phyloP scores from a whole-genome alignment of 2,329 filamentous ascomycete genomes.

The Pestalotiopsis sp. region DNA sequence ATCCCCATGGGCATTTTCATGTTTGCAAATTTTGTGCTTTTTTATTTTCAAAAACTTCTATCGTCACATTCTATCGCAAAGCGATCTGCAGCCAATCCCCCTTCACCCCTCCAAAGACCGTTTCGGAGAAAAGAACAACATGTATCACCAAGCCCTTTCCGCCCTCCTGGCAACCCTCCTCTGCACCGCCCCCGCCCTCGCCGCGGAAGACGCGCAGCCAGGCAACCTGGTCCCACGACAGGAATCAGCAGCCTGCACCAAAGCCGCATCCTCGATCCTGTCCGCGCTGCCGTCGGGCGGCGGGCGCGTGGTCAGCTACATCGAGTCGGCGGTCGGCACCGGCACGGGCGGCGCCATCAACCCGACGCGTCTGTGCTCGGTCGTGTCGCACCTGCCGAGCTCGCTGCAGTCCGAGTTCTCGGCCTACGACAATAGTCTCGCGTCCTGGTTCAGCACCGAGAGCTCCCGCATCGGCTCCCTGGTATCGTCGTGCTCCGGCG shows the following conservation, averaged over 20 bases:
- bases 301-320: neutral
- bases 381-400: neutral
- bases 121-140: neutral
- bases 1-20: neutral
- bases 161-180: neutral
- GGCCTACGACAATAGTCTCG: neutral
- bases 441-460: neutral
- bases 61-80: neutral
- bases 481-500: neutral
- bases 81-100: neutral
- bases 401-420: conserved; percentile 1
- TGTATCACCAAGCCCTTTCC: neutral
- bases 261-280: neutral
- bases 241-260: neutral
- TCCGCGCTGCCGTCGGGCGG: neutral
- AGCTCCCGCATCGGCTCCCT: conserved; percentile 5
- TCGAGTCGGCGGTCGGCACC: neutral
- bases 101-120: neutral
- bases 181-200: neutral
- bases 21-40: neutral
- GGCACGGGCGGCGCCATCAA: neutral
- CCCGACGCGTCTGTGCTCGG: neutral
- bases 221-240: neutral
- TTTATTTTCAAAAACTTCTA: neutral
- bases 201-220: neutral